phyloP scores from a whole-genome alignment of 345 rosid species.

The Anastatica hierochuntica region DNA sequence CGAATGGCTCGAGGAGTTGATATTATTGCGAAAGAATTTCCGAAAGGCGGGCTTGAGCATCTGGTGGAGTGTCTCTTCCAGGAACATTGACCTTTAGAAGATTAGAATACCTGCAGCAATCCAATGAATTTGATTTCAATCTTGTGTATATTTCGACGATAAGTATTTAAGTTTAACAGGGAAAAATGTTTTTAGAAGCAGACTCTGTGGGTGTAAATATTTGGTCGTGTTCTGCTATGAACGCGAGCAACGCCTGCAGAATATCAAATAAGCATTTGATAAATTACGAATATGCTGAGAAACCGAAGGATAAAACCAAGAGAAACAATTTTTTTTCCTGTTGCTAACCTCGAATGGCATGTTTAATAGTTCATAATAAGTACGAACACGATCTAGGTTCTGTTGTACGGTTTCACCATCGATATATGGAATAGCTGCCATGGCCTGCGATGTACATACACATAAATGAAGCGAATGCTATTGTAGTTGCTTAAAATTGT shows the following conservation, averaged over 20 bases:
- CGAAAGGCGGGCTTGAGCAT: constrained; percentile 58
- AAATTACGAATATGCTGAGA: background rate
- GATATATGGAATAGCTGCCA: constrained; percentile 82
- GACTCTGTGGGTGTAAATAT: constrained; percentile 70
- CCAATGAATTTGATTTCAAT: background rate
- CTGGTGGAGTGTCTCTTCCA: constrained; percentile 77
- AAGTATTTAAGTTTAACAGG: background rate
- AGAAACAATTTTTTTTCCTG: background rate
- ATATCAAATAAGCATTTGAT: background rate
- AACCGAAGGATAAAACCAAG: background rate
- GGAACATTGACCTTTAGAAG: constrained; percentile 77
- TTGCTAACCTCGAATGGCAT: constrained; percentile 88
- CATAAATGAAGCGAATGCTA: background rate
- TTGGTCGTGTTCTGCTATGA: constrained; percentile 60
- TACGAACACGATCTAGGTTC: constrained; percentile 76
- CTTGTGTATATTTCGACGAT: background rate
- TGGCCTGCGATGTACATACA: constrained; percentile 47
- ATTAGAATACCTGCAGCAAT: constrained; percentile 53
- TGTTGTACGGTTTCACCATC: constrained; percentile 66
- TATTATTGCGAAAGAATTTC: constrained; percentile 48
- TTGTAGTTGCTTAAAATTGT: background rate
- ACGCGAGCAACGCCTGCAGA: constrained; percentile 78
- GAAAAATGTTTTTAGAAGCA: constrained; percentile 15
- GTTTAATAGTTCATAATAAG: constrained; percentile 82
- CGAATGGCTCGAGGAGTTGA: constrained; percentile 1